phyloP scores from a whole-genome alignment of 1,139 yeast species.

The Debaryomycetaceae sp. region DNA sequence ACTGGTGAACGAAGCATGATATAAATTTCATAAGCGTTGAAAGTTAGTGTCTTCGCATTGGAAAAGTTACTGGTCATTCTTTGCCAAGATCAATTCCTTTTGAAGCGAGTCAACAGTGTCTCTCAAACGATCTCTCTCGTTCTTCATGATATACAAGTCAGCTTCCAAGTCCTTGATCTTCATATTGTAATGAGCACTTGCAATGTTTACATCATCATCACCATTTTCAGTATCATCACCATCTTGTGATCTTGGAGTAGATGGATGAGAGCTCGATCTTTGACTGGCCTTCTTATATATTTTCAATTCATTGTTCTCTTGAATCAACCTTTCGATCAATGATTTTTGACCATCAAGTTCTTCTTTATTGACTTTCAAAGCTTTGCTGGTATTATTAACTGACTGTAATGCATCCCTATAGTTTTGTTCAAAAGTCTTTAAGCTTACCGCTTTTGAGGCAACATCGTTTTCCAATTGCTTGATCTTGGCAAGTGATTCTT shows the following conservation, averaged over 20 bases:
- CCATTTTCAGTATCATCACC: slow-evolving; percentile 7
- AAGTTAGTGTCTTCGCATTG: too few relatives aligned
- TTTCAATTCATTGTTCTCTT: slow-evolving; percentile 69
- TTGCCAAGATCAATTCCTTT: slow-evolving; percentile 48
- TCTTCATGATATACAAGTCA: slow-evolving; percentile 73
- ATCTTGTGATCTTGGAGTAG: slow-evolving; percentile 19
- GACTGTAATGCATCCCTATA: slow-evolving; percentile 71
- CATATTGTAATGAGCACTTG: slow-evolving; percentile 68
- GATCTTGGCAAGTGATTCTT: slow-evolving; percentile 29
- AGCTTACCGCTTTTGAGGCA: slow-evolving; percentile 24
- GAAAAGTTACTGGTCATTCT: slow-evolving; percentile 4
- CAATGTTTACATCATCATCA: slow-evolving; percentile 44
- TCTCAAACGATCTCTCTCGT: slow-evolving; percentile 79
- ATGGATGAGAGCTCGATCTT: slow-evolving; percentile 29
- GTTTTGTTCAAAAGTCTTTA: slow-evolving; percentile 48
- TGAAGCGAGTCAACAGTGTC: slow-evolving; percentile 58
- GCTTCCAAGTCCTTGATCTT: slow-evolving; percentile 83
- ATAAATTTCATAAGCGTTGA: too few relatives aligned
- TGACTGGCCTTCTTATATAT: slow-evolving; percentile 45
- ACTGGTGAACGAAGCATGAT: too few relatives aligned
- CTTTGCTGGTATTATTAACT: slow-evolving; percentile 71
- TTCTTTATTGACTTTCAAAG: slow-evolving; percentile 67
- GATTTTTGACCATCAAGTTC: slow-evolving; percentile 64
- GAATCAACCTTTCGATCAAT: slow-evolving; percentile 51
- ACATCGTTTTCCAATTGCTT: slow-evolving; percentile 35